A percentile compares a stretch with the other conserved stretches of the same genome.
phyloP scores from a whole-genome alignment of 805 yeast species.

The Zygoascus ofunaensis region DNA sequence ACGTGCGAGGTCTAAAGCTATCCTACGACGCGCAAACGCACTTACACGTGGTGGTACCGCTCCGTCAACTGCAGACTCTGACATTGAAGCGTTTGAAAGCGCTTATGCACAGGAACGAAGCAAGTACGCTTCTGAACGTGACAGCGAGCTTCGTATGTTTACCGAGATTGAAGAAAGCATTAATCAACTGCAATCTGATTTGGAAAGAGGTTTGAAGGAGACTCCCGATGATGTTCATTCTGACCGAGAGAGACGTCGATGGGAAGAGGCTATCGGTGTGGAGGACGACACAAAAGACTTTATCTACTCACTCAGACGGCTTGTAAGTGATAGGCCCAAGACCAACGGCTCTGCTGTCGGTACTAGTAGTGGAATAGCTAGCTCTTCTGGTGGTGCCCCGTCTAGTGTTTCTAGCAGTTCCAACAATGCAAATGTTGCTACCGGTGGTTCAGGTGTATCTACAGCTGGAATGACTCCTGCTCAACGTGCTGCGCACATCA shows the following conservation, averaged over 20 bases:
- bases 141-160: slow-evolving; percentile 49
- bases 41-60: slow-evolving; percentile 52
- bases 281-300: slow-evolving; percentile 57
- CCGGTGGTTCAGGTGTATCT: slow-evolving; percentile 15
- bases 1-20: slow-evolving; percentile 71
- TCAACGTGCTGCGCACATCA: slow-evolving; percentile 69
- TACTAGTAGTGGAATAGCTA: background rate
- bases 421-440: slow-evolving; percentile 3
- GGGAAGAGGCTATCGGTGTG: slow-evolving; percentile 78
- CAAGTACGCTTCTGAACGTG: slow-evolving; percentile 44
- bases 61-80: slow-evolving; percentile 32
- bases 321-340: slow-evolving; percentile 2
- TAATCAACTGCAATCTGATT: slow-evolving; percentile 47
- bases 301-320: slow-evolving; percentile 41
- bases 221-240: slow-evolving; percentile 24
- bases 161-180: slow-evolving; percentile 67
- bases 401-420: background rate
- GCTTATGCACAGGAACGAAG: slow-evolving; percentile 35
- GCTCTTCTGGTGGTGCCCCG: background rate
- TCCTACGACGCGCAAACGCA: slow-evolving; percentile 85
- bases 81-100: slow-evolving; percentile 46
- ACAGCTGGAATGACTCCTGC: slow-evolving; percentile 37
- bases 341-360: slow-evolving; percentile 34
- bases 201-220: slow-evolving; percentile 36
- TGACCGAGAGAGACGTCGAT: slow-evolving; percentile 51